These are phyloP conservation scores for Sporisorium iseilematis-ciliati DNA, from an alignment of 1,284 basidiomycete species.

Conservation along the genomic window DNA sequence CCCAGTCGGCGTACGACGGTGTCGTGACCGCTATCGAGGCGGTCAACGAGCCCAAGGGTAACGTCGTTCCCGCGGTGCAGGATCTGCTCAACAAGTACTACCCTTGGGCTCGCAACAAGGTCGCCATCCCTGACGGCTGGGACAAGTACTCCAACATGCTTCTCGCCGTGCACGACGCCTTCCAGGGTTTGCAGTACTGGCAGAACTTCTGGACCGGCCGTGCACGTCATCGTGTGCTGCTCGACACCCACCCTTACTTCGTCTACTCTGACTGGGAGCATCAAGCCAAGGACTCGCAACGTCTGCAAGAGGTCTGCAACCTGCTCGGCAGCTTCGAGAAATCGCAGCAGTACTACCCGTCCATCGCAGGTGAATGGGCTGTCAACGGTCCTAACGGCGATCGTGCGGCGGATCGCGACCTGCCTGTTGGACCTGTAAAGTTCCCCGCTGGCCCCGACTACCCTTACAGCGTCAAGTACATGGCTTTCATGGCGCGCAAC, in stretches of 20 bases:
- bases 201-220: constrained; percentile 71
- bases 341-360: constrained; percentile 56
- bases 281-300: constrained; percentile 43
- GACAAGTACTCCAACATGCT: constrained; percentile 53
- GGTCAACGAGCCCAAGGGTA: constrained; percentile 66
- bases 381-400: constrained; percentile 60
- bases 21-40: constrained; percentile 62
- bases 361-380: constrained; percentile 56
- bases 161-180: constrained; percentile 82
- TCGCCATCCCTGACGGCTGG: constrained; percentile 49
- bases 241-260: constrained; percentile 64
- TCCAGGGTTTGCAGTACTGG: constrained; percentile 79
- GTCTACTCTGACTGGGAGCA: constrained; percentile 57
- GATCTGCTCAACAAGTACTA: constrained; percentile 50
- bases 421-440: constrained; percentile 55
- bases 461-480: constrained; percentile 74
- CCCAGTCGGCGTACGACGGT: constrained; percentile 49
- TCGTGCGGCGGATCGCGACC: constrained; percentile 43
- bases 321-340: constrained; percentile 30
- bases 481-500: constrained; percentile 82
- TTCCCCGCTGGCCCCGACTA: constrained; percentile 57
- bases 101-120: constrained; percentile 58
- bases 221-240: constrained; percentile 51
- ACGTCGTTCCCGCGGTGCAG: constrained; percentile 35
- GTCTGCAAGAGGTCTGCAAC: constrained; percentile 54